Base-by-base conservation (phyloP, 2,329 filamentous ascomycete genomes). In the Aspergillus sojae region DNA sequence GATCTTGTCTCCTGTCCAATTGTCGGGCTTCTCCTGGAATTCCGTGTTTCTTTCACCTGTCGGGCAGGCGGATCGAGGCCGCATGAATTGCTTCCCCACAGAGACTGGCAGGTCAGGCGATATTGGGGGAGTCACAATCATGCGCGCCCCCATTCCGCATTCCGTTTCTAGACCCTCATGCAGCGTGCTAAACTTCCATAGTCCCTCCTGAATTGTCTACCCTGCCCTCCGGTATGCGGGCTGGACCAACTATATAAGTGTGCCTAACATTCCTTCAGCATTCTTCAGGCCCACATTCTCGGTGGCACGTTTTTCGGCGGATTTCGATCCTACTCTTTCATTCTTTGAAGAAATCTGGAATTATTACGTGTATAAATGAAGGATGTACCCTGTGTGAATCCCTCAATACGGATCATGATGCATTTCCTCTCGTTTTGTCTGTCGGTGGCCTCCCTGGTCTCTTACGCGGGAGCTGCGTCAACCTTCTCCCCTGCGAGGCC, bases 401-500 rank as follows among this genome's bases (percentile, higher is more conserved):
- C 62, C 34, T 53, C 58, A 16, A n/a, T 45, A 61, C 56, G 65
- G 54, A 57, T 67, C 68, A 75, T 34, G 43, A 78, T 78, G 75
- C n/a, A 68, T 74, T 67, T 65, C 19, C 16, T 52, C 72, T 30
- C 68, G 62, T 61, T 60, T 66, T 54, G 62, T 78, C 45, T 74
- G 10, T 62, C 75, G 55, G 62, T 72, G 12, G 58, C 69, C 57
- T 70, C 69, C 28, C 58, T 75, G 19, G 68, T 69, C 52, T 65
- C 68, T 26, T 64, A 67, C 12, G 63, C 69, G 36, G 64, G 60
- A 54, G 75, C 75, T 6, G 56, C 60, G 23, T 90, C 88, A 11
- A 86, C 82, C 1, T 91, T 91, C 72, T 82, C 79, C 41, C 89
- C 89, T 39, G 84, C 86, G 41, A 83, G 88, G 7, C 89, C 89